Evolutionary conservation across 768 basidiomycete species (phyloP).

Genomic region (Termitomyces sp.): DNA sequence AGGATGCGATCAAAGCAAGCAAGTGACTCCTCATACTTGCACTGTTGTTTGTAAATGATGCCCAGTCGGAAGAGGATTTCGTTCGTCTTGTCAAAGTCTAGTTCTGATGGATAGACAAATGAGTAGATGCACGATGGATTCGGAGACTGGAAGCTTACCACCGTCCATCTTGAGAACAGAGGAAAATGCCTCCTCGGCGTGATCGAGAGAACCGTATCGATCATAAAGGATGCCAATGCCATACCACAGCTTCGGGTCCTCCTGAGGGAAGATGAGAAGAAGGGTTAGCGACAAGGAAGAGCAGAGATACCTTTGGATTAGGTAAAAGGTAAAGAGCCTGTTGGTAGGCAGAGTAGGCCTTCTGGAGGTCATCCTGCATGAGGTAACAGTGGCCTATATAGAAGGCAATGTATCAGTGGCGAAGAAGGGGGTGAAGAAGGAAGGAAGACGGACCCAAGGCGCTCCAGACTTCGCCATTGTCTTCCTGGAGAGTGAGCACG

Average conservation of each 20-base stretch:
- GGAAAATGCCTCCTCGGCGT: conserved; percentile 97
- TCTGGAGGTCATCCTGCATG: conserved; percentile 99
- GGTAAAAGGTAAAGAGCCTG: conserved; percentile 95
- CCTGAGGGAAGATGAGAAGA: conserved; percentile 28
- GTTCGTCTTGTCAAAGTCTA: conserved; percentile 97
- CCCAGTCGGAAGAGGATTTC: conserved; percentile 97
- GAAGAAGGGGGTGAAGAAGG: conserved; percentile 10
- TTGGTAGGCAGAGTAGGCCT: conserved; percentile 97
- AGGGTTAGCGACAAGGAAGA: conserved; percentile 3
- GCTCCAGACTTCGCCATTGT: conserved; percentile 99
- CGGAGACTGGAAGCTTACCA: conserved; percentile 46
- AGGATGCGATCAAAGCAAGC: conserved; percentile 96
- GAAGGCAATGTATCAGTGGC: conserved; percentile 12
- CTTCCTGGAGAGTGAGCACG: conserved; percentile 83
- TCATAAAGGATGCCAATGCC: conserved; percentile 99
- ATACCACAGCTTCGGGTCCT: conserved; percentile 99
- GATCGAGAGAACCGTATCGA: conserved; percentile 96
- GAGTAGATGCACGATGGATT: conserved; percentile 8
- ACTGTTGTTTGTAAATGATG: conserved; percentile 99
- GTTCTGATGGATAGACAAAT: conserved; percentile 26
- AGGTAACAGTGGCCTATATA: conserved; percentile 87
- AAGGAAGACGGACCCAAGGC: conserved; percentile 63
- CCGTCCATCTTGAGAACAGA: conserved; percentile 96
- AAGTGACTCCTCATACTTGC: conserved; percentile 84
- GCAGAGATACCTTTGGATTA: conserved; percentile 74